These are phyloP conservation scores for Hypoxylon lienhwacheense DNA, from an alignment of 495 filamentous ascomycete genomes.

Conservation along the genomic window DNA sequence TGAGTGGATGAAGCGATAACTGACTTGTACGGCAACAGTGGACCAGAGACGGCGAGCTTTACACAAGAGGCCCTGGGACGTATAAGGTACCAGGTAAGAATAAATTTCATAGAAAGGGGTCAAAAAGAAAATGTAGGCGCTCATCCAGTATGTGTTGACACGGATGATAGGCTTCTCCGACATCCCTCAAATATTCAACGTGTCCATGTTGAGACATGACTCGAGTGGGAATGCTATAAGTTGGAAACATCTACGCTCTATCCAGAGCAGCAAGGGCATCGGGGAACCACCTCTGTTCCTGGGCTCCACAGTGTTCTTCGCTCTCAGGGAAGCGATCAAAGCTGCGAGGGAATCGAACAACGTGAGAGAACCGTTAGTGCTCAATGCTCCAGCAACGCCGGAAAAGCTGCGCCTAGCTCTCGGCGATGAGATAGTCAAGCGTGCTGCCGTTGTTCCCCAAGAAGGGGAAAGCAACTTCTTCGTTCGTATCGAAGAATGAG, in stretches of 20 bases:
- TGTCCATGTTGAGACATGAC: conserved; percentile 61
- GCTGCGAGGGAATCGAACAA: conserved; percentile 65
- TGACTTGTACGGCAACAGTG: too few relatives aligned
- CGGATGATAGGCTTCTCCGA: conserved; percentile 62
- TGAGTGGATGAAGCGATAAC: too few relatives aligned
- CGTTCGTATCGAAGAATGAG: conserved; percentile 29
- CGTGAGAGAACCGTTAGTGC: conserved; percentile 48
- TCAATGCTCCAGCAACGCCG: conserved; percentile 68
- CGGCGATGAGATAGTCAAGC: conserved; percentile 72
- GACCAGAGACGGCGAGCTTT: conserved; percentile 72
- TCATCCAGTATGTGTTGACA: conserved; percentile 2
- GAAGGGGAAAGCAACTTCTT: conserved; percentile 86
- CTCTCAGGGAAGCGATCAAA: conserved; percentile 70
- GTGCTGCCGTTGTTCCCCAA: conserved; percentile 61
- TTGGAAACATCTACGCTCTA: conserved; percentile 84
- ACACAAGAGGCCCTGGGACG: conserved; percentile 72
- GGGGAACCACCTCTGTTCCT: conserved; percentile 85
- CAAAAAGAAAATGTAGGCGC: too few relatives aligned
- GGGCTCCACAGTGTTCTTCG: conserved; percentile 80
- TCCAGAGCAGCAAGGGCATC: conserved; percentile 72
- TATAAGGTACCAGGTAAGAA: conserved; percentile 73
- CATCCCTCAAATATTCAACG: conserved; percentile 83
- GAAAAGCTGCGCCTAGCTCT: conserved; percentile 73
- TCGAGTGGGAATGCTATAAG: conserved; percentile 64
- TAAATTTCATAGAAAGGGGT: too few relatives aligned